These are phyloP conservation scores for Gnomoniopsis sp. DNA, from an alignment of 2,329 filamentous ascomycete genomes.

Conservation along the genomic window DNA sequence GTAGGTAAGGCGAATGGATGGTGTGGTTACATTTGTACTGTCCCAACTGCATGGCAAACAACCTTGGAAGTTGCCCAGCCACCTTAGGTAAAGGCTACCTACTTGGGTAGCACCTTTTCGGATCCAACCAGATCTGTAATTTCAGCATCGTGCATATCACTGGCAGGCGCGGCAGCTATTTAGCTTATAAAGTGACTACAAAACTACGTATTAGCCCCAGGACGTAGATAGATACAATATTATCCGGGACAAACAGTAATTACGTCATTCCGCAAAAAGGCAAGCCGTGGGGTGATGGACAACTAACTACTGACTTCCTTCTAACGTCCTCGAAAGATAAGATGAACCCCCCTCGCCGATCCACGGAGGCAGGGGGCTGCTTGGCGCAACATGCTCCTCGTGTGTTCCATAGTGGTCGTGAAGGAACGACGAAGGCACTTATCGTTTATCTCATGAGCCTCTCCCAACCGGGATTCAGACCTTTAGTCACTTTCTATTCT, in stretches of 20 bases:
- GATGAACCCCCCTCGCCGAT: neutral
- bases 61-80: neutral
- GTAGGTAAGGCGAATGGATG: too few species aligned
- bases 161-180: neutral
- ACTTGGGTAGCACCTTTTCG: neutral
- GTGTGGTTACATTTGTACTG: too few species aligned
- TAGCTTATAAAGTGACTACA: neutral
- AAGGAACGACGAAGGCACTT: too few species aligned
- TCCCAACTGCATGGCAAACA: neutral
- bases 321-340: neutral
- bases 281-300: neutral
- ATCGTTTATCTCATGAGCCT: too few species aligned
- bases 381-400: too few species aligned
- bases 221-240: neutral
- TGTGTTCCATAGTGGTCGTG: too few species aligned
- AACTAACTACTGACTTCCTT: too few species aligned
- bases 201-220: neutral
- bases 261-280: neutral
- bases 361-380: neutral
- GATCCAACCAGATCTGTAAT: neutral
- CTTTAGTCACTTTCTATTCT: too few species aligned
- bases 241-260: neutral
- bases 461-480: too few species aligned
- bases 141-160: neutral
- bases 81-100: neutral